Evolutionary conservation across 768 basidiomycete genomes (phyloP), one percentile per base, ranked within the genome.

Genomic region (Scleroderma citrinum): DNA sequence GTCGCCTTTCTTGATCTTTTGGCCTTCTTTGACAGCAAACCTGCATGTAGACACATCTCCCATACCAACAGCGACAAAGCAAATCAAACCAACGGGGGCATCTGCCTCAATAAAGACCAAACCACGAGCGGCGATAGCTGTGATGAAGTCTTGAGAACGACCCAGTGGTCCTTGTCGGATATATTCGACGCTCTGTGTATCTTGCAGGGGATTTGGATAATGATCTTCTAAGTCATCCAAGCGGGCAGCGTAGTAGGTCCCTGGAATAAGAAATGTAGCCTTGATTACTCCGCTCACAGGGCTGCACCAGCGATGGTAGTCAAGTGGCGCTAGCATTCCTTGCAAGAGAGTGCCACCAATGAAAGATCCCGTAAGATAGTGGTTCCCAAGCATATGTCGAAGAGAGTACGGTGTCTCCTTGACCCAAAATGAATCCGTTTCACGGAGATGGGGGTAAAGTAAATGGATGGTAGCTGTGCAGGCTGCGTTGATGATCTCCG

Each of bases 61-160:
- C 81, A 85, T 82, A 0, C 82, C 83, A 12, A 83, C 69, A 0
- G 63, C 77, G 5, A 83, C 65, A 61, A 83, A 77, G 43, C 69
- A 72, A 65, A 80, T 66, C 36, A 80, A 52, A 0, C 79, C 81
- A 23, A 58, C 60, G 0, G 69, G 64, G 47, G 76, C 72, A 32
- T 76, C 70, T 0, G 78, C 69, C 51, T 78, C 56, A 59, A 85
- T 82, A 60, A 76, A 78, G 49, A 83, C 68, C 45, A 83, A 54
- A 0, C 68, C 71, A 32, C 82, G 73, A 1, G 81, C 68, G 5
- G 82, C 76, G 1, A 74, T 54, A 16, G 65, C 50, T 2, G 71
- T 71, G 58, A 78, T 57, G 59, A 72, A 80, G 38, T 68, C 64
- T 48, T 72, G 70, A 13, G 68, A 69, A 12, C 59, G 58, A 29